Evolutionary conservation across 2,329 filamentous ascomycete genomes (phyloP).

Genomic region (Exserohilum turcica): DNA sequence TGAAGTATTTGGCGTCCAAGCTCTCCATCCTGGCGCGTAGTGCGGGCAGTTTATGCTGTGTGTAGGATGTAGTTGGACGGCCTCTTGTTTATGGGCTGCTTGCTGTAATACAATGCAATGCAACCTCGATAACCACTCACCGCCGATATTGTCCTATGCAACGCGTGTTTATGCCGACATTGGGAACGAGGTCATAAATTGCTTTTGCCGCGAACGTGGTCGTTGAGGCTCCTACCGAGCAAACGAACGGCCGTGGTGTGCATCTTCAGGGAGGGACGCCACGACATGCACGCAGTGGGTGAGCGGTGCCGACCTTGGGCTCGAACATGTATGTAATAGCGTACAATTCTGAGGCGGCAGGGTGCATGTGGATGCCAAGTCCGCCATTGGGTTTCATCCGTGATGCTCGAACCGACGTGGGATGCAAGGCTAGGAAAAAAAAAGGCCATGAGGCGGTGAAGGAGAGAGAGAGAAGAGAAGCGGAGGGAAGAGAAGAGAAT

Average conservation of each 20-base stretch:
- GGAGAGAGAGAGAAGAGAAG: conserved; percentile 2
- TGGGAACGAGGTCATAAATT: neutral
- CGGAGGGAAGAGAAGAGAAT: too few species aligned
- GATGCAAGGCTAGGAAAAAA: conserved; percentile 34
- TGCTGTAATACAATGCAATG: neutral
- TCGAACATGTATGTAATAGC: conserved; percentile 1
- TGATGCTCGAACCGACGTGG: conserved; percentile 16
- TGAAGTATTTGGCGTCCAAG: conserved; percentile 10
- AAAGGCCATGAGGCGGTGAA: conserved; percentile 42
- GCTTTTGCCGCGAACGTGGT: conserved; percentile 7
- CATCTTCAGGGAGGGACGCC: neutral
- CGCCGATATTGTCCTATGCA: neutral
- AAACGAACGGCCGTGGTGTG: neutral
- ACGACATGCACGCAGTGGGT: conserved; percentile 18
- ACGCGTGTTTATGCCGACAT: neutral
- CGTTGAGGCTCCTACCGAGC: conserved; percentile 6
- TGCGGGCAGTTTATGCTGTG: conserved; percentile 7
- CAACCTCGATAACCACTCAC: neutral
- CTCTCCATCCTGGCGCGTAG: conserved; percentile 6
- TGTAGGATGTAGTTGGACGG: neutral
- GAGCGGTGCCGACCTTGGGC: conserved; percentile 11
- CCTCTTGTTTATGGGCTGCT: neutral
- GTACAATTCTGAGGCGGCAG: too few species aligned
- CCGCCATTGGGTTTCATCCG: conserved; percentile 12
- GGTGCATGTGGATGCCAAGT: conserved; percentile 13